Percentiles rank a stretch among this genome's conserved stretches.
These are phyloP conservation scores for Scytalidium lignicola DNA, from an alignment of 2,329 filamentous ascomycete species.

Conservation along the genomic window DNA sequence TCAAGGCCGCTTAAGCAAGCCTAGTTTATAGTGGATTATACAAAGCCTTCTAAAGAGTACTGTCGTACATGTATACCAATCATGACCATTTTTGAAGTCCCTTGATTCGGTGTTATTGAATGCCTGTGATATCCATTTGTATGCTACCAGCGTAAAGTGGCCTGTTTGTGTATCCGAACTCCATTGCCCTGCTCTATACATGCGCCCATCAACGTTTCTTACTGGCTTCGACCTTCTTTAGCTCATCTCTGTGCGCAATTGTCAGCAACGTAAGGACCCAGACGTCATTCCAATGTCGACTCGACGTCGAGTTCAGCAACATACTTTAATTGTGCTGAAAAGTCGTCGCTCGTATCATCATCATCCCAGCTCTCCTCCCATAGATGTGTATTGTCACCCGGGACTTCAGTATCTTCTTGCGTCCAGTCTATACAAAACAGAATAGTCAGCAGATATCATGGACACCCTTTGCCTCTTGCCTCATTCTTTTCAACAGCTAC, in stretches of 20 bases:
- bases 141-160: slow-evolving; percentile 22
- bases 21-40: slow-evolving; percentile 8
- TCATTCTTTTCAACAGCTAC: too few species aligned
- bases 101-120: slow-evolving; percentile 9
- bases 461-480: background rate
- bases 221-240: slow-evolving; percentile 84
- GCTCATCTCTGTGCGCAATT: slow-evolving; percentile 62
- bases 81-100: background rate
- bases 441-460: slow-evolving; percentile 7
- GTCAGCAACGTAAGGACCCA: slow-evolving; percentile 6
- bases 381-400: slow-evolving; percentile 71
- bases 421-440: slow-evolving; percentile 67
- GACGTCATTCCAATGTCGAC: background rate
- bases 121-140: slow-evolving; percentile 19
- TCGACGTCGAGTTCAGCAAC: slow-evolving; percentile 29
- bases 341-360: slow-evolving; percentile 94
- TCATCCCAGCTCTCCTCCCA: slow-evolving; percentile 99
- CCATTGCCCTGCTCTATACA: slow-evolving; percentile 21
- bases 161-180: slow-evolving; percentile 19
- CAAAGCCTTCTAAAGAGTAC: too few species aligned
- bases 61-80: background rate
- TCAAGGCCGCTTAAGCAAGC: slow-evolving; percentile 22
- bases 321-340: slow-evolving; percentile 89
- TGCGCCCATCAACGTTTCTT: slow-evolving; percentile 52
- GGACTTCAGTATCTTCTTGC: slow-evolving; percentile 83